Percentiles rank a stretch among this genome's conserved stretches.
Conservation (phyloP, 331 rosid species). For the Ulmus americana region DNA sequence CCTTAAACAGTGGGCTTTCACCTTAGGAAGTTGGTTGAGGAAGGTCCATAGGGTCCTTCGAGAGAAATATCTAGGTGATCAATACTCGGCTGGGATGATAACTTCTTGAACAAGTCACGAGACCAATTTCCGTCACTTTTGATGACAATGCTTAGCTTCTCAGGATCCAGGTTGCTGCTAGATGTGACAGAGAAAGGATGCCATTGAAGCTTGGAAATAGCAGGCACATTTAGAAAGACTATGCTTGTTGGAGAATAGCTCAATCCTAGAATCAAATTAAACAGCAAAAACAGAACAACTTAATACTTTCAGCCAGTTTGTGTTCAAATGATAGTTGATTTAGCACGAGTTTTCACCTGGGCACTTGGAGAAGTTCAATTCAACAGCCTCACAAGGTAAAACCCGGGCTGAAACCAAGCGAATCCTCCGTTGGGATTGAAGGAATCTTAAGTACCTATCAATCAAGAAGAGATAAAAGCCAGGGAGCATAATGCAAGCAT, state of each 20-base stretch:
- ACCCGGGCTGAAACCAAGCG: slow-evolving; percentile 39
- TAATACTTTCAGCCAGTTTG: neutral
- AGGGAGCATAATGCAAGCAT: slow-evolving; percentile 46
- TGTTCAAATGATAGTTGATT: neutral
- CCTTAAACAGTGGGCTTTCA: slow-evolving; percentile 2
- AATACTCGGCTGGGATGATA: slow-evolving; percentile 32
- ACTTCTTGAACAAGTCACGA: slow-evolving; percentile 34
- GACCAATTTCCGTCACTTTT: slow-evolving; percentile 60
- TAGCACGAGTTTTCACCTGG: slow-evolving; percentile 32
- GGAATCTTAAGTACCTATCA: slow-evolving; percentile 46
- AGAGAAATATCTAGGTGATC: slow-evolving; percentile 36
- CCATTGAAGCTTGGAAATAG: slow-evolving; percentile 68
- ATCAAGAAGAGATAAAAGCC: slow-evolving; percentile 54
- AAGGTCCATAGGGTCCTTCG: slow-evolving; percentile 66
- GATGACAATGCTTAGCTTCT: slow-evolving; percentile 40
- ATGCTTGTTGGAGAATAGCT: slow-evolving; percentile 52
- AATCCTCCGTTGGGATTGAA: slow-evolving; percentile 43
- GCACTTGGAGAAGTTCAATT: slow-evolving; percentile 53
- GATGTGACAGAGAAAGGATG: slow-evolving; percentile 65
- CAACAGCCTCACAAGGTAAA: slow-evolving; percentile 50
- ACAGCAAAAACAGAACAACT: neutral
- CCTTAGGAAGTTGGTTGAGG: slow-evolving; percentile 36
- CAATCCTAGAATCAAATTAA: slow-evolving; percentile 32
- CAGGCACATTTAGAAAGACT: slow-evolving; percentile 50
- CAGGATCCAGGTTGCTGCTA: slow-evolving; percentile 34